These are phyloP conservation scores for Echinochloa phyllopogon DNA, from an alignment of 176 grass and related monocot genomes.

Conservation along the genomic window DNA sequence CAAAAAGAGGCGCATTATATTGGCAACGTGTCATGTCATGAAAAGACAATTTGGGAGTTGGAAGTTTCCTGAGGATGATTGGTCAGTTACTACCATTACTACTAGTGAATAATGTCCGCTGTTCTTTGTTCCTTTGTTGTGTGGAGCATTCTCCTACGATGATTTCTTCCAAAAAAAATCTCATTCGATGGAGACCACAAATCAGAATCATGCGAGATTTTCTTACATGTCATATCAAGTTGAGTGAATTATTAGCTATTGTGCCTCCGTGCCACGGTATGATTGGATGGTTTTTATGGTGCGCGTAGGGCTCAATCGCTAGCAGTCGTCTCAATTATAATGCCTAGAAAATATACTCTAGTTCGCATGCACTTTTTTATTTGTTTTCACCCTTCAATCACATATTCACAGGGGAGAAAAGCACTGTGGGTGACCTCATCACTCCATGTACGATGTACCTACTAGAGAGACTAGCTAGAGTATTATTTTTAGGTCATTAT, in stretches of 20 bases:
- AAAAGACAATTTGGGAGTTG: background rate
- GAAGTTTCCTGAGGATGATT: background rate
- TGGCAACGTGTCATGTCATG: background rate
- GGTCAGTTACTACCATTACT: background rate
- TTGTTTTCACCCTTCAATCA: background rate
- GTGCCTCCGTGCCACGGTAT: background rate
- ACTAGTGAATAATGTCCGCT: background rate
- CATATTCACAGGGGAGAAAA: background rate
- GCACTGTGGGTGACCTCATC: constrained; percentile 19
- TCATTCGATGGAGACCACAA: background rate
- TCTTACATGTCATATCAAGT: background rate
- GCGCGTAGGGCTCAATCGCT: background rate
- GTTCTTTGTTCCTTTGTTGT: background rate
- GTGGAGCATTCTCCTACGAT: background rate
- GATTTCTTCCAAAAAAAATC: background rate
- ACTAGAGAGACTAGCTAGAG: background rate
- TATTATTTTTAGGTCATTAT: constrained; percentile 40
- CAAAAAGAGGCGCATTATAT: background rate
- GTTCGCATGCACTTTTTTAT: background rate
- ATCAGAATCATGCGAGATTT: background rate
- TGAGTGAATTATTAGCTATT: constrained; percentile 37
- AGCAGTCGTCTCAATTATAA: background rate
- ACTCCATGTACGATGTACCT: background rate
- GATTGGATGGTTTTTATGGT: constrained; percentile 6
- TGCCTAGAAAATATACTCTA: background rate